A percentile compares a stretch with the other conserved stretches of the same genome.
These are phyloP conservation scores for Ormosia emarginata DNA, from an alignment of 306 rosid genomes.

Conservation along the genomic window DNA sequence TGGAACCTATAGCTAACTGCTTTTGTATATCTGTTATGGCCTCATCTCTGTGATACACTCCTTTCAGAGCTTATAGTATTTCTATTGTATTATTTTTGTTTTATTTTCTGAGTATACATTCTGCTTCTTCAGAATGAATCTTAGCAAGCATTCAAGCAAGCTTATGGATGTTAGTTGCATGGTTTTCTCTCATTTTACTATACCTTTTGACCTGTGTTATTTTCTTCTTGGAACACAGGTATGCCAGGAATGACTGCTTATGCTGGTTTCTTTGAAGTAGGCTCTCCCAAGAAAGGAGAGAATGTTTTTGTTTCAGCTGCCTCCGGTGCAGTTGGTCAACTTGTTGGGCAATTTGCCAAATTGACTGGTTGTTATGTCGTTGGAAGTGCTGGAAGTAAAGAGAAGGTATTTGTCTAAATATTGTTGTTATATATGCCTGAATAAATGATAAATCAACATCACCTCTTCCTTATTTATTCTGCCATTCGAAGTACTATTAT, in stretches of 20 bases:
- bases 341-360: conserved; percentile 34
- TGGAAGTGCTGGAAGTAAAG: conserved; percentile 46
- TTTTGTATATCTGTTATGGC: not conserved
- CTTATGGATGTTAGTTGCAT: not conserved
- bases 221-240: conserved; percentile 6
- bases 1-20: not conserved
- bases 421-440: not conserved
- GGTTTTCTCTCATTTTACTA: not conserved
- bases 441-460: not conserved
- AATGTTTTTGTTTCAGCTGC: conserved; percentile 32
- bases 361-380: conserved; percentile 26
- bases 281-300: conserved; percentile 28
- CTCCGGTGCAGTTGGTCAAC: conserved; percentile 32
- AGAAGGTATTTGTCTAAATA: conserved; percentile 25
- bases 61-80: not conserved
- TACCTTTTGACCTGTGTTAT: not conserved
- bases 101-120: not conserved
- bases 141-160: too few relatives aligned
- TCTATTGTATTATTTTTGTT: not conserved
- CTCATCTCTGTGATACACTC: not conserved
- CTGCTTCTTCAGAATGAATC: not conserved
- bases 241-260: conserved; percentile 44
- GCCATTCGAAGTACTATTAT: not conserved
- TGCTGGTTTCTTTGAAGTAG: conserved; percentile 28
- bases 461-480: not conserved